Evolutionary conservation across 2,329 filamentous ascomycete species (phyloP).

Genomic region (Exophiala mesophila): DNA sequence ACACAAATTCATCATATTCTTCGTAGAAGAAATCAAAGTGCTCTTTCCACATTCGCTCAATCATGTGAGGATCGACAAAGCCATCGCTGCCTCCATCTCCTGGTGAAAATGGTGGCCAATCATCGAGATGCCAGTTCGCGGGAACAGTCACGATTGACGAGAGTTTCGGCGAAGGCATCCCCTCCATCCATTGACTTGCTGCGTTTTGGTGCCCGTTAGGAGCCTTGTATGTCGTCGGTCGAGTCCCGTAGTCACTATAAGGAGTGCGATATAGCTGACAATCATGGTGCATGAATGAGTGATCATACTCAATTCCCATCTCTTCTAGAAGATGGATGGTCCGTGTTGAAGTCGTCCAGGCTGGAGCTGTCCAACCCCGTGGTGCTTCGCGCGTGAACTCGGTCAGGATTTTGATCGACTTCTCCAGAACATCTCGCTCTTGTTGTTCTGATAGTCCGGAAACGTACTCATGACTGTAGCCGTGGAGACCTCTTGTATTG

Average conservation of each 20-base stretch:
- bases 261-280: constrained; percentile 26
- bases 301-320: constrained; percentile 43
- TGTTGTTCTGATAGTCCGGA: constrained; percentile 29
- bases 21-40: constrained; percentile 45
- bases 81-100: constrained; percentile 27
- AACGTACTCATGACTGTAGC: constrained; percentile 42
- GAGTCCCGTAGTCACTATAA: constrained; percentile 15
- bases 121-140: constrained; percentile 45
- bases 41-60: constrained; percentile 44
- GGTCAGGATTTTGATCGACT: constrained; percentile 37
- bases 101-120: constrained; percentile 43
- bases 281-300: constrained; percentile 48
- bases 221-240: constrained; percentile 22
- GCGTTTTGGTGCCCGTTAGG: too few relatives aligned
- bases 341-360: constrained; percentile 38
- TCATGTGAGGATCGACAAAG: constrained; percentile 33
- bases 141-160: constrained; percentile 41
- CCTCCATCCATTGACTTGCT: constrained; percentile 21
- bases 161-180: constrained; percentile 40
- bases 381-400: constrained; percentile 38
- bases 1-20: constrained; percentile 44
- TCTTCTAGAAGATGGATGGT: constrained; percentile 38
- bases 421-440: constrained; percentile 35
- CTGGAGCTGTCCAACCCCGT: constrained; percentile 42
- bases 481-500: constrained; percentile 34